Base-by-base conservation (phyloP, 345 rosid genomes). In the Durio zibethinus region DNA sequence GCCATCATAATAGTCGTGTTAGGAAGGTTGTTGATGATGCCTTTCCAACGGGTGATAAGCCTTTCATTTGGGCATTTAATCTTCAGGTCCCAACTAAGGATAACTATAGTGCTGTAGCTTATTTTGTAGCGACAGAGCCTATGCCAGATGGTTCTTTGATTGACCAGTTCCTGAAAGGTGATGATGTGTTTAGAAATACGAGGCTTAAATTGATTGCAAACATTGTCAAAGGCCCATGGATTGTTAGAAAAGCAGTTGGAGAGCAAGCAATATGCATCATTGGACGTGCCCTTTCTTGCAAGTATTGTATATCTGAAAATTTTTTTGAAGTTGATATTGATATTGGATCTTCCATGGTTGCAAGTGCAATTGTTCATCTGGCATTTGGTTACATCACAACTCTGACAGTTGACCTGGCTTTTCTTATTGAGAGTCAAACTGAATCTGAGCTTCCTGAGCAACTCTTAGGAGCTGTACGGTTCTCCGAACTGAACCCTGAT, bases 191-290 rank as follows among this genome's bases (percentile, higher is more conserved):
- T 71, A 90, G 86, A 75, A 93, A 82, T 78, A 92, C 97, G 12
- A 87, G 97, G 87, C 97, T 96, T 53, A 96, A 96, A 77, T 78
- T 93, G 85, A 92, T 96, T 54, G 99, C 98, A 45, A 96, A 93
- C 92, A 89, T 96, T 36, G 97, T 91, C 75, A 88, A 91, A 80
- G 99, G 98, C 4, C 99, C 99, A 10, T 96, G 99, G 99, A 92
- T 93, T 3, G 98, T 96, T 33, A 90, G 87, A 84, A 96, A 89
- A 83, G 99, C 99, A 40, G 99, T 93, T 73, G 99, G 98, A 56
- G 98, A 96, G 88, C 99, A 93, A 78, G 99, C 99, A 2, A 91
- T 93, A 43, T 96, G 98, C 77, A 77, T 96, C 54, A 91, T 95
- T 27, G 99, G 99, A 54, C 98, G 96, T 33, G 89, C 99, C 59